phyloP scores from a whole-genome alignment of 768 basidiomycete species.

The Lactarius tabidus region DNA sequence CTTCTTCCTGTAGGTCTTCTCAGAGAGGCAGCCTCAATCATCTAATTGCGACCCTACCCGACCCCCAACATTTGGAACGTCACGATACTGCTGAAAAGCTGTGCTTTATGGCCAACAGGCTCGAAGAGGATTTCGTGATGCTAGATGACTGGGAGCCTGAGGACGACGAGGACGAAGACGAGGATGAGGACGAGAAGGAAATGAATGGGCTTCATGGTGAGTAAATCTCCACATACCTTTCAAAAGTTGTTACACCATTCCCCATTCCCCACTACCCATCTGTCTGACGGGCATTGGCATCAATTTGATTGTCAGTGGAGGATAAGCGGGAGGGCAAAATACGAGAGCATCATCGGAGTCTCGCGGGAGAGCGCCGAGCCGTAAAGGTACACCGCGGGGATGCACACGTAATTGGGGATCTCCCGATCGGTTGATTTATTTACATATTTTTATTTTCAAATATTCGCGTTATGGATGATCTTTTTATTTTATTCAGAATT shows the following conservation, averaged over 20 bases:
- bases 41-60: neutral
- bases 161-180: slow-evolving; percentile 9
- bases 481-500: neutral
- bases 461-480: slow-evolving; percentile 10
- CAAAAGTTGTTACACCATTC: slow-evolving; percentile 2
- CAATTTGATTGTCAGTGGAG: neutral
- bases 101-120: slow-evolving; percentile 2
- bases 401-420: slow-evolving; percentile 20
- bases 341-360: neutral
- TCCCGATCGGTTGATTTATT: slow-evolving; percentile 7
- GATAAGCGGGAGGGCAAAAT: neutral
- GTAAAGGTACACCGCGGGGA: slow-evolving; percentile 10
- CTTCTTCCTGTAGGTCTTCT: slow-evolving; percentile 12
- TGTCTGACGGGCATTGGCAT: neutral
- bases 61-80: neutral
- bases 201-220: slow-evolving; percentile 7
- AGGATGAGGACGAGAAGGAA: slow-evolving; percentile 2
- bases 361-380: neutral
- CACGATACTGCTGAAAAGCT: neutral
- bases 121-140: slow-evolving; percentile 21
- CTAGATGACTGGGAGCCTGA: slow-evolving; percentile 18
- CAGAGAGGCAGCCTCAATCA: neutral
- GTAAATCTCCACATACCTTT: slow-evolving; percentile 1
- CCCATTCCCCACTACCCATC: neutral
- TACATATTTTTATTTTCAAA: neutral